These are phyloP conservation scores for Niebla homalea DNA, from an alignment of 495 filamentous ascomycete genomes.

Conservation along the genomic window DNA sequence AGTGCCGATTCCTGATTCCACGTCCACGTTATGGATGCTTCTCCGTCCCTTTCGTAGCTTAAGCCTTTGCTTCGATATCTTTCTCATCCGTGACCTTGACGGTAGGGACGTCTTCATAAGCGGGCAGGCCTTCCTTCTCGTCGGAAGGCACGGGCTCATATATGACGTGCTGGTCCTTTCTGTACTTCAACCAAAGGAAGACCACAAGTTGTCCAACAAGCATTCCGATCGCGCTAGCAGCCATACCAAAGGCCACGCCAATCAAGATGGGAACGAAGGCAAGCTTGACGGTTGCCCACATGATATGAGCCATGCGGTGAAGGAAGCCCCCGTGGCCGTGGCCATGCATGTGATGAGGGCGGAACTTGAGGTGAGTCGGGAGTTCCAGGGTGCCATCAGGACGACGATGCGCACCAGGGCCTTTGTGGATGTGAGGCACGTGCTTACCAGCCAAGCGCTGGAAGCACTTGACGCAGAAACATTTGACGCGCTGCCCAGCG, in stretches of 20 bases:
- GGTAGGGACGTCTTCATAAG: conserved; percentile 9
- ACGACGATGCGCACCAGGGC: conserved; percentile 3
- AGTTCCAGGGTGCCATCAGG: conserved; percentile 11
- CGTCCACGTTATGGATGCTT: no score
- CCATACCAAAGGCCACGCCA: conserved; percentile 36
- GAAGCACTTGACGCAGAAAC: conserved; percentile 16
- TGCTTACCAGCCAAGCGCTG: conserved; percentile 9
- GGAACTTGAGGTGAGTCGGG: conserved; percentile 18
- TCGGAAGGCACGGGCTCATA: conserved; percentile 13
- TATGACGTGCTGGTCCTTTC: not conserved
- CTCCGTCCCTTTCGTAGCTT: not conserved
- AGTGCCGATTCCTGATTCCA: no score
- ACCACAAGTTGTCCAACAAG: conserved; percentile 36
- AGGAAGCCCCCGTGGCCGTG: conserved; percentile 25
- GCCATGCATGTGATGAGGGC: conserved; percentile 19
- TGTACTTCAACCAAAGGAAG: conserved; percentile 32
- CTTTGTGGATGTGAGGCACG: not conserved
- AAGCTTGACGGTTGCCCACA: conserved; percentile 20
- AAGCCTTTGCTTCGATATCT: conserved; percentile 13
- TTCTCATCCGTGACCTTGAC: conserved; percentile 7
- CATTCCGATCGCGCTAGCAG: conserved; percentile 41
- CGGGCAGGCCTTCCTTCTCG: conserved; percentile 15
- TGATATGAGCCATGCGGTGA: conserved; percentile 5
- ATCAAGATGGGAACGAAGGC: conserved; percentile 39
- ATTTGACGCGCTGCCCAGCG: conserved; percentile 12